Evolutionary conservation across 345 rosid species (phyloP).

Genomic region (Erodium maritimum): DNA sequence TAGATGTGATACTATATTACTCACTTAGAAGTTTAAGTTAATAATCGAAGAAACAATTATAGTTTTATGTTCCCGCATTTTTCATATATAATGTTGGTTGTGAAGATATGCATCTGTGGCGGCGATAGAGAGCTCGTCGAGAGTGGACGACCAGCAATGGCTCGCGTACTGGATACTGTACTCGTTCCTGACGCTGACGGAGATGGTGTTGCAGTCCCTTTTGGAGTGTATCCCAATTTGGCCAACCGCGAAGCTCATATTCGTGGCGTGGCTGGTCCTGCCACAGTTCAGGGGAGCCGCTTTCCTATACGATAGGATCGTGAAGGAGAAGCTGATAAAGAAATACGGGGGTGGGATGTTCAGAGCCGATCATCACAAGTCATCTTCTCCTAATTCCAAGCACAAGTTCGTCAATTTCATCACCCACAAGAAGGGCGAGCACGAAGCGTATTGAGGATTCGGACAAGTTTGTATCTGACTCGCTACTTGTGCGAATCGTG

Average conservation of each 20-base stretch:
- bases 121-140: constrained; percentile 59
- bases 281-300: constrained; percentile 76
- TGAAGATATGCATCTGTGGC: constrained; percentile 73
- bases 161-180: constrained; percentile 89
- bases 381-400: constrained; percentile 3
- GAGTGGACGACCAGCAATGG: constrained; percentile 76
- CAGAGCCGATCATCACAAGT: not conserved
- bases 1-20: no score
- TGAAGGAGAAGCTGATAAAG: constrained; percentile 37
- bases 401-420: constrained; percentile 10
- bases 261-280: constrained; percentile 59
- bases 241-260: constrained; percentile 49
- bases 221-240: constrained; percentile 77
- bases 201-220: constrained; percentile 61
- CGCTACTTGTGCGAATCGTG: no score
- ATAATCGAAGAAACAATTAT: no score
- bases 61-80: no score
- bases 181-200: constrained; percentile 61
- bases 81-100: no score
- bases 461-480: no score
- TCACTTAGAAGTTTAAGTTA: no score
- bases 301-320: constrained; percentile 45
- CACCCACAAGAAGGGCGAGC: no score
- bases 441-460: no score
- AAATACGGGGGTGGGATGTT: constrained; percentile 14